These are phyloP conservation scores for Fusarium acutatum DNA, from an alignment of 2,329 filamentous ascomycete genomes.

Conservation along the genomic window DNA sequence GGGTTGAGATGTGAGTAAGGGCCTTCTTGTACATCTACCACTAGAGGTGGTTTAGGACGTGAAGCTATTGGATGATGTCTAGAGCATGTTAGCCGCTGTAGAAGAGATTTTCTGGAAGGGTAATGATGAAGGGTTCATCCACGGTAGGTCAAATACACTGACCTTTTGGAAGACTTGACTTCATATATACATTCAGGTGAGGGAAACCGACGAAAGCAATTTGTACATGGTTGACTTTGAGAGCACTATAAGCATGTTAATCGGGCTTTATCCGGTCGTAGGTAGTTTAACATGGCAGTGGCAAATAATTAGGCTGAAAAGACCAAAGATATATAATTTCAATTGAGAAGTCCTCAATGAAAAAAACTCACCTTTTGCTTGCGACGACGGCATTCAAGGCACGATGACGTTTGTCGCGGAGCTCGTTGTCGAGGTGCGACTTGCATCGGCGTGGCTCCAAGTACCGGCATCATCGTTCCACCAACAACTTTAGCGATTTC, in stretches of 20 bases:
- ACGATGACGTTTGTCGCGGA: constrained; percentile 52
- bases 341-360: not conserved
- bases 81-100: not conserved
- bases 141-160: not conserved
- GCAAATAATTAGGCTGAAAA: not conserved
- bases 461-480: constrained; percentile 26
- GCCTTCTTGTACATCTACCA: constrained; percentile 34
- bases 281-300: not conserved
- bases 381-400: constrained; percentile 59
- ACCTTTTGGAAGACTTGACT: constrained; percentile 37
- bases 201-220: constrained; percentile 62
- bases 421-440: constrained; percentile 30
- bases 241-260: constrained; percentile 55
- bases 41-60: constrained; percentile 22
- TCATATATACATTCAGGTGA: constrained; percentile 60
- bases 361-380: constrained; percentile 58
- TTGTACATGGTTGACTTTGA: constrained; percentile 62
- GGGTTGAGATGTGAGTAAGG: constrained; percentile 51
- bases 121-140: too few species aligned
- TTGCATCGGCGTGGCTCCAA: constrained; percentile 30
- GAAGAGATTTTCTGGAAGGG: not conserved
- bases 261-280: not conserved
- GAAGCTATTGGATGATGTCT: constrained; percentile 9
- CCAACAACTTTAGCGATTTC: constrained; percentile 7
- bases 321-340: not conserved